Evolutionary conservation across 352 stramenopile genomes (phyloP).

Genomic region (Phytophthora macrochlamydospora): DNA sequence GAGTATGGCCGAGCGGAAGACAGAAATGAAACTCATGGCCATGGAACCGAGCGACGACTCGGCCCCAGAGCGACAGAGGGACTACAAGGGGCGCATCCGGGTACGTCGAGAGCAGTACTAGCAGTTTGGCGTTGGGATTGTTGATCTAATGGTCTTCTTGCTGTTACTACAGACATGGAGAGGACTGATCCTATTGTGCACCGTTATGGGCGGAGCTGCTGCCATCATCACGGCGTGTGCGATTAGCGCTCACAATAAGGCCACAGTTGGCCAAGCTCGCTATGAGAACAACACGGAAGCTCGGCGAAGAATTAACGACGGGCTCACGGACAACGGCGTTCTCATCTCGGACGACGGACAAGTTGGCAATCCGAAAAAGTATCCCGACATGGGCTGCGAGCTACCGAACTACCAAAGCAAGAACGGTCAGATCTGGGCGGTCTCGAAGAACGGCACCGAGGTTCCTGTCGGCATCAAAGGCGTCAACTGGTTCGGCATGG

Average conservation of each 20-base stretch:
- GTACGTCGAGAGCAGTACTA: conserved; percentile 11
- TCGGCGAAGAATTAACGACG: conserved; percentile 44
- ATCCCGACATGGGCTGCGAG: conserved; percentile 52
- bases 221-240: conserved; percentile 54
- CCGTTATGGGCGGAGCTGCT: conserved; percentile 42
- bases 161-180: conserved; percentile 47
- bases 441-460: conserved; percentile 58
- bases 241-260: conserved; percentile 28
- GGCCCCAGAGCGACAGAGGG: conserved; percentile 38
- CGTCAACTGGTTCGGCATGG: conserved; percentile 81
- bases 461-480: conserved; percentile 59
- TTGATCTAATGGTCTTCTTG: not conserved
- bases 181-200: conserved; percentile 52
- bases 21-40: conserved; percentile 69
- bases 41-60: conserved; percentile 37
- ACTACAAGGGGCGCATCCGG: conserved; percentile 79
- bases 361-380: conserved; percentile 54
- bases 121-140: too few relatives aligned
- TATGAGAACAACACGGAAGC: conserved; percentile 35
- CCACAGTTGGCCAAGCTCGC: conserved; percentile 15
- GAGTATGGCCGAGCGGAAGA: conserved; percentile 29
- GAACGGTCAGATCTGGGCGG: conserved; percentile 46
- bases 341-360: conserved; percentile 54
- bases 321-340: conserved; percentile 28
- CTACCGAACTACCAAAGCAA: conserved; percentile 68